These are phyloP conservation scores for Hirsutella thompsonii DNA, from an alignment of 2,329 filamentous ascomycete genomes.

Conservation along the genomic window DNA sequence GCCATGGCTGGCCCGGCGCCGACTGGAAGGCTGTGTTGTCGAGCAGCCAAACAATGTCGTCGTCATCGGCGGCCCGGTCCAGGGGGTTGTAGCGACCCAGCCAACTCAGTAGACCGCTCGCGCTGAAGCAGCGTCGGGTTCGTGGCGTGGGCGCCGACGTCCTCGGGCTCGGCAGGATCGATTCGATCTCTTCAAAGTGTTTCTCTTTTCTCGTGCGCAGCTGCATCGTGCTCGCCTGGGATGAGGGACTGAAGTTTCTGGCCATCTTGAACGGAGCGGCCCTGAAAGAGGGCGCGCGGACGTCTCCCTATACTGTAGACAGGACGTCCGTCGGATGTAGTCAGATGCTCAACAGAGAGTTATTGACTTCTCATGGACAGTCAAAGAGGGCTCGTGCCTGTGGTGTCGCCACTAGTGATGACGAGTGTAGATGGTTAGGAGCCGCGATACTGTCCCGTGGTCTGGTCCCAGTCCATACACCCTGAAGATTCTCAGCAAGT, in stretches of 20 bases:
- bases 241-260: constrained; percentile 11
- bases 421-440: too few relatives aligned
- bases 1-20: constrained; percentile 42
- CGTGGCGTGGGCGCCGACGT: neutral
- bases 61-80: constrained; percentile 42
- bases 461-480: too few relatives aligned
- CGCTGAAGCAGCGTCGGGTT: constrained; percentile 8
- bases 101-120: constrained; percentile 31
- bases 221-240: constrained; percentile 31
- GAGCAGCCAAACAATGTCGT: constrained; percentile 74
- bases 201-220: constrained; percentile 32
- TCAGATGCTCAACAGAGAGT: neutral
- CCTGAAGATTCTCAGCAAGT: too few relatives aligned
- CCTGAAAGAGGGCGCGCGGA: too few relatives aligned
- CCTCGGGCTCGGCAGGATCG: constrained; percentile 21
- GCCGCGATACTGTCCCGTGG: too few relatives aligned
- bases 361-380: too few relatives aligned
- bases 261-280: neutral
- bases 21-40: constrained; percentile 75
- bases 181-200: constrained; percentile 37
- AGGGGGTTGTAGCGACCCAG: constrained; percentile 44
- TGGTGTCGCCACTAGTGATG: too few relatives aligned
- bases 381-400: too few relatives aligned
- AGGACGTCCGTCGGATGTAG: neutral
- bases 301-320: neutral